Base-by-base conservation (phyloP, 2,329 filamentous ascomycete genomes). In the Ambrosiella beaveri region DNA sequence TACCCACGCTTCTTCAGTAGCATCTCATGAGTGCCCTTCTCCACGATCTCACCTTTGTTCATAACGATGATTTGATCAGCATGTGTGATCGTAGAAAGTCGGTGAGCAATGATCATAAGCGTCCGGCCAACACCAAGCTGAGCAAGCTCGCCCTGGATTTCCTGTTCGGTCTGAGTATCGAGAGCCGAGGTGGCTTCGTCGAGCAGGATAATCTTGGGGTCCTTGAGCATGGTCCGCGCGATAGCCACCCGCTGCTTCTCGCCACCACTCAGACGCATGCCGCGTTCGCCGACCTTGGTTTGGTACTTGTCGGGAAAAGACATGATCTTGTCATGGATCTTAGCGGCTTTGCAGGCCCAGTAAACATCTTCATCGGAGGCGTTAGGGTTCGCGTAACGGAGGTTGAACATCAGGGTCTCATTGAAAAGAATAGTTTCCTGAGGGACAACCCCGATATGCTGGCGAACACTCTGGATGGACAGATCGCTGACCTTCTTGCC, bases 341-440 rank as follows among this genome's bases (percentile, higher is more conserved):
- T 91, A 15, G 90, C 89, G 27, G 88, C 88, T 62, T 80, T 79
- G 68, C 89, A 95, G 11, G 90, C 90, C 50, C 80, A 81, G 65
- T 82, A 86, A 1, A 95, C 82, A 36, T 95, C 82, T 63, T 91
- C 85, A 60, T 94, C 84, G 0, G 85, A 86, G 9, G 85, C 88
- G 36, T 78, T 70, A 49, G 87, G 86, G 63, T 91, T 91, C 61
- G 90, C 89, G 67, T 96, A 95, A 68, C 83, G 85, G 61, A 96
- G 74, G 67, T 96, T 96, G 72, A 95, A 95, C 88, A 95, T 93
- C 62, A 96, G 73, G 0, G 86, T 85, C 68, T 95, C 90, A 68
- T 95, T 95, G 77, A 96, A 96, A 50, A 96, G 75, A 5, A 95
- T 86, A 3, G 91, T 96, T 65, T 98, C 93, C 69, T 98, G 93